Base-by-base conservation (phyloP, 768 basidiomycete species). In the Scleroderma bovista region DNA sequence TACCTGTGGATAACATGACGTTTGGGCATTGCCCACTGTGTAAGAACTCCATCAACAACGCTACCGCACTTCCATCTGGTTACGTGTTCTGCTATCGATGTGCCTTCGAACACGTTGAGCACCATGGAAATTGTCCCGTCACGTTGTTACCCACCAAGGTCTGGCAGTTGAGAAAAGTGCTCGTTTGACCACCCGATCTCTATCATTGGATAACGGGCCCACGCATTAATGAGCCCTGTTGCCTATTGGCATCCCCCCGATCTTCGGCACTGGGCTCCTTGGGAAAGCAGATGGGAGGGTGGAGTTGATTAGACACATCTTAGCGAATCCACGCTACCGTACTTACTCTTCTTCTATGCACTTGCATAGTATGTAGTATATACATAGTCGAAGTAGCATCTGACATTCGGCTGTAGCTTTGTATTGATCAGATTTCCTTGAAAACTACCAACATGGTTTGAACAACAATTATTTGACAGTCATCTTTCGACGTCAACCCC, bases 81-180 rank as follows among this genome's bases (percentile, higher is more conserved):
- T 97, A 94, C 73, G 90, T 95, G 17, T 94, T 91, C 59, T 96
- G 93, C 68, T 97, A 93, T 65, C 81, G 87, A 32, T 96, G 94
- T 70, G 88, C 86, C 48, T 84, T 87, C 72, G 84, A 86, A 52
- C 79, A 90, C 57, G 82, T 94, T 32, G 82, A 88, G 68, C 80
- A 79, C 62, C 72, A 84, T 51, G 83, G 84, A 36, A 79, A 72
- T 66, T 97, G 93, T 72, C 93, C 93, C 52, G 82, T 97, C 57
- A 95, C 93, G 49, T 77, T 93, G 44, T 67, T 89, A 47, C 84
- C 83, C 3, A 75, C 84, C 19, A 77, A 76, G 51, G 77, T 79
- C 53, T 93, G 90, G 82, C 86, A 93, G 65, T 66, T 96, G 67
- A 75, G 93, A 63, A 92, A 94, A 65, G 87, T 96, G 13, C 66